These are phyloP conservation scores for Podosphaera xanthii DNA, from an alignment of 2,329 filamentous ascomycete species.

Conservation along the genomic window DNA sequence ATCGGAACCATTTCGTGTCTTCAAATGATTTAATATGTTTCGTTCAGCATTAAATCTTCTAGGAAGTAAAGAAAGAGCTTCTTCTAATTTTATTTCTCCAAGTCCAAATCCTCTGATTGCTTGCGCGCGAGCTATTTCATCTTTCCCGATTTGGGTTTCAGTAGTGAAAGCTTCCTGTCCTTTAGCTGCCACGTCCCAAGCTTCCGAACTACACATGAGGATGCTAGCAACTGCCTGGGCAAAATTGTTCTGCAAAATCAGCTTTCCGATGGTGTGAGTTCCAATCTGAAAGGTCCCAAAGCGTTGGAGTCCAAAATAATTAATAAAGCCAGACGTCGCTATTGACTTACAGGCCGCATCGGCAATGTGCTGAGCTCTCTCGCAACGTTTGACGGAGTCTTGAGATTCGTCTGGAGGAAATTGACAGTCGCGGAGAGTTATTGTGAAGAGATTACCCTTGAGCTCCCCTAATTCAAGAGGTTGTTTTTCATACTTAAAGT, in stretches of 20 bases:
- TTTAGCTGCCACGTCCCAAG: neutral
- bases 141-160: slow-evolving; percentile 32
- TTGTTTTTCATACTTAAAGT: slow-evolving; percentile 54
- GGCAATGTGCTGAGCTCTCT: slow-evolving; percentile 26
- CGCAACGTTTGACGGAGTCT: slow-evolving; percentile 25
- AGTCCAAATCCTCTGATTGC: slow-evolving; percentile 54
- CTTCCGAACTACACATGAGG: slow-evolving; percentile 19
- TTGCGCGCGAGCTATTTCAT: slow-evolving; percentile 58
- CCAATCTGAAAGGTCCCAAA: slow-evolving; percentile 76
- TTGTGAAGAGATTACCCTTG: slow-evolving; percentile 74
- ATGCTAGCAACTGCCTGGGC: slow-evolving; percentile 59
- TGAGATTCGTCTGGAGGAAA: slow-evolving; percentile 25
- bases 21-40: slow-evolving; percentile 55
- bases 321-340: slow-evolving; percentile 62
- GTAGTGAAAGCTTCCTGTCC: slow-evolving; percentile 17
- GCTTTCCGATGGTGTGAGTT: slow-evolving; percentile 65
- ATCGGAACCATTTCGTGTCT: slow-evolving; percentile 28
- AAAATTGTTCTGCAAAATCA: slow-evolving; percentile 64
- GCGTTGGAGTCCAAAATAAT: slow-evolving; percentile 93
- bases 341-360: slow-evolving; percentile 41
- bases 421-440: slow-evolving; percentile 69
- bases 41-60: slow-evolving; percentile 62
- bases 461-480: slow-evolving; percentile 67
- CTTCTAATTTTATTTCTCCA: slow-evolving; percentile 28
- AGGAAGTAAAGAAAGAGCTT: slow-evolving; percentile 48